Conservation (phyloP, 1,284 basidiomycete species). For the Golubevia sp. region DNA sequence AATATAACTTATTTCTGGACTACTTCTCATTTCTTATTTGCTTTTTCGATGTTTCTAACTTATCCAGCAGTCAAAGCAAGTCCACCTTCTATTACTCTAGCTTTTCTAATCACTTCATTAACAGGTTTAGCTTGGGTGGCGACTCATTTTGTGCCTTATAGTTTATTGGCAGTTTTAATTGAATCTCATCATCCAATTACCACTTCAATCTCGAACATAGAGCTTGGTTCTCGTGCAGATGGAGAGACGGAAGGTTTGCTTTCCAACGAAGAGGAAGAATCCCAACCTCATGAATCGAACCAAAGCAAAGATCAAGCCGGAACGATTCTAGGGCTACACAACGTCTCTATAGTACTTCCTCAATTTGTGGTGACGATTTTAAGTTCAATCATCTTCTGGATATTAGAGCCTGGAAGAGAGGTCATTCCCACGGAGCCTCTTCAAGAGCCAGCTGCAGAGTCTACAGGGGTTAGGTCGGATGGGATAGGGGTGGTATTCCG, state of each 20-base stretch:
- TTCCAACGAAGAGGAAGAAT: background rate
- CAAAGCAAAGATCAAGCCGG: background rate
- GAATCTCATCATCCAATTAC: background rate
- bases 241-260: background rate
- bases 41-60: conserved; percentile 31
- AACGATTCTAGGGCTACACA: background rate
- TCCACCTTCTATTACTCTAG: background rate
- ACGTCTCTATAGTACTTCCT: background rate
- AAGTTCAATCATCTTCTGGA: background rate
- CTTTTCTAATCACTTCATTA: background rate
- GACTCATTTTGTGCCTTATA: background rate
- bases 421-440: background rate
- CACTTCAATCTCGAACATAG: background rate
- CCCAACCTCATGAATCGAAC: background rate
- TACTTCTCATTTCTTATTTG: conserved; percentile 36
- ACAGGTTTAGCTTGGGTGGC: background rate
- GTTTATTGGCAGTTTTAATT: background rate
- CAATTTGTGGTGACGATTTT: background rate
- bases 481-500: too few species aligned
- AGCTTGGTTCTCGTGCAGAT: background rate
- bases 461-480: too few species aligned
- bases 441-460: too few species aligned
- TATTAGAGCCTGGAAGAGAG: background rate
- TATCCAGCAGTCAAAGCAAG: conserved; percentile 15
- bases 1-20: conserved; percentile 36